Percentiles rank a stretch among this genome's conserved stretches.
These are phyloP conservation scores for Stropharia rugosoannulata DNA, from an alignment of 768 basidiomycete species.

Conservation along the genomic window DNA sequence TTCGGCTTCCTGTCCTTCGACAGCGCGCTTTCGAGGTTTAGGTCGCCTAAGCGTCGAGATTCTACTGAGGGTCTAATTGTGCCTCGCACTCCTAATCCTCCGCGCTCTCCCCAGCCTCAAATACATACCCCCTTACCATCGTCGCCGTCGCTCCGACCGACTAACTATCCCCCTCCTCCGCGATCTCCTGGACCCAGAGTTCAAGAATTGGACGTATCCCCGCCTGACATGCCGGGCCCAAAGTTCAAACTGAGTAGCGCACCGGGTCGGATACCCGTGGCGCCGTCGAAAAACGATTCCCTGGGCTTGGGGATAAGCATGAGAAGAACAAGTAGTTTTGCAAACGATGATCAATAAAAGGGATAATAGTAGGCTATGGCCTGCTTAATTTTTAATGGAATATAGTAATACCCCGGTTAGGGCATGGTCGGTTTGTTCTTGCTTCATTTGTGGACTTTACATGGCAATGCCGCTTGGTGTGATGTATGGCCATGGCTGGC, in stretches of 20 bases:
- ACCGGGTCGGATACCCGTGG: slow-evolving; percentile 30
- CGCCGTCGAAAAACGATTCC: slow-evolving; percentile 23
- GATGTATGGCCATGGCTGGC: no score
- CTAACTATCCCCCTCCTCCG: slow-evolving; percentile 32
- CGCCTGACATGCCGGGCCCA: slow-evolving; percentile 18
- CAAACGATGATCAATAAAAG: slow-evolving; percentile 13
- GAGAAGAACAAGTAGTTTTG: slow-evolving; percentile 18
- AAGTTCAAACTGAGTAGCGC: slow-evolving; percentile 42
- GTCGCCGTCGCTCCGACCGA: slow-evolving; percentile 27
- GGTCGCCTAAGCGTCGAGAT: slow-evolving; percentile 43
- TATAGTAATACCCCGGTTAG: not conserved
- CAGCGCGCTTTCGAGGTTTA: slow-evolving; percentile 35
- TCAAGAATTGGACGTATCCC: slow-evolving; percentile 33
- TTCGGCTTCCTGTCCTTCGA: slow-evolving; percentile 49
- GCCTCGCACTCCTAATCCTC: slow-evolving; percentile 48
- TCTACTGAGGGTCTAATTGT: slow-evolving; percentile 71
- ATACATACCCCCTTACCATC: slow-evolving; percentile 9
- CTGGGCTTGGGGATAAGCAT: slow-evolving; percentile 27
- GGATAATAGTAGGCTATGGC: not conserved
- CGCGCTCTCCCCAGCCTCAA: slow-evolving; percentile 32
- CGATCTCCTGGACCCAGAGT: slow-evolving; percentile 35
- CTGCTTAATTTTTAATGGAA: not conserved
- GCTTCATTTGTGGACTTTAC: no score
- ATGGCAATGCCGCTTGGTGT: no score
- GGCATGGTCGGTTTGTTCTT: no score